These are phyloP conservation scores for Triticum urartu DNA, from an alignment of 176 grass and related monocot species.

Conservation along the genomic window DNA sequence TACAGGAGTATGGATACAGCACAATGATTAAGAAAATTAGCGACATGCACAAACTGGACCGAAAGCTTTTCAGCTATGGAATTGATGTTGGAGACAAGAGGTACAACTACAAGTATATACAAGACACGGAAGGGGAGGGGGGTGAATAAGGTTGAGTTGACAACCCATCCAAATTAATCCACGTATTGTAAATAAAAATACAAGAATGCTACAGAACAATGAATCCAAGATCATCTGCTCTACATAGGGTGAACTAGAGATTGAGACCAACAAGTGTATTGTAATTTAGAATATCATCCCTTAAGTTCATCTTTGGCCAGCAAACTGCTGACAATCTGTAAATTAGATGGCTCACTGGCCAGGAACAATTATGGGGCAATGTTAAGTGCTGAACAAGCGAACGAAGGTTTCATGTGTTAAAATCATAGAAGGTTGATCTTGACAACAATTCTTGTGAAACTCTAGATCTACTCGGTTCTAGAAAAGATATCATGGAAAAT, in stretches of 20 bases:
- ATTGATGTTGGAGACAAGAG: not conserved
- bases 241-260: not conserved
- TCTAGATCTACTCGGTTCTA: not conserved
- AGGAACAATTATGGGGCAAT: not conserved
- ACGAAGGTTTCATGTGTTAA: not conserved
- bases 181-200: no score
- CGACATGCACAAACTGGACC: not conserved
- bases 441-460: no score
- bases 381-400: not conserved
- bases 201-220: not conserved
- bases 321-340: not conserved
- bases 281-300: not conserved
- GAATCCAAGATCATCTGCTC: not conserved
- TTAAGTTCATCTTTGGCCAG: not conserved
- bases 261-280: not conserved
- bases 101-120: not conserved
- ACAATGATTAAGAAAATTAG: not conserved
- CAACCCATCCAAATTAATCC: constrained; percentile 26
- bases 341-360: not conserved
- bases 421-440: not conserved
- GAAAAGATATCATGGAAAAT: not conserved
- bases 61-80: not conserved
- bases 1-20: not conserved
- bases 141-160: not conserved
- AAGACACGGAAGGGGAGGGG: not conserved